Evolutionary conservation across 106 monocot genomes (phyloP).

Genomic region (Dendrobium catenatum): DNA sequence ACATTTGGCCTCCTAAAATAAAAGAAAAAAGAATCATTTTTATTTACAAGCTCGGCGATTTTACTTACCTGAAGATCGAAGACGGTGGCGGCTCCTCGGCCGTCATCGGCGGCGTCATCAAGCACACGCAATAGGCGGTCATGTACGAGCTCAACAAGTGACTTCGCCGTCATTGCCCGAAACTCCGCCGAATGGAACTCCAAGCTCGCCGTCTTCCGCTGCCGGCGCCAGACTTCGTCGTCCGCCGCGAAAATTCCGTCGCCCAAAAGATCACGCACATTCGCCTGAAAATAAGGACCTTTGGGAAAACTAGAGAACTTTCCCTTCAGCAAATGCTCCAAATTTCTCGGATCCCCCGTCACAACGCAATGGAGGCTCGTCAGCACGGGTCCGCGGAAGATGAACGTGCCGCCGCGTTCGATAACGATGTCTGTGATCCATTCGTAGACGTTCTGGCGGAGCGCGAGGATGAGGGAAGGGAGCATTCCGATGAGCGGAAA

Average conservation of each 20-base stretch:
- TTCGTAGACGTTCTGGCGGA: slow-evolving; percentile 69
- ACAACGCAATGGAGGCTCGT: slow-evolving; percentile 77
- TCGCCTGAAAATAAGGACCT: slow-evolving; percentile 63
- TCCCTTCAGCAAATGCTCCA: slow-evolving; percentile 87
- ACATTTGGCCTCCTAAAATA: too few species aligned
- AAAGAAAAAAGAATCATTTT: too few species aligned
- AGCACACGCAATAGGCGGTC: slow-evolving; percentile 62
- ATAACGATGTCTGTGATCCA: slow-evolving; percentile 71
- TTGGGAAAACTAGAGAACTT: slow-evolving; percentile 85
- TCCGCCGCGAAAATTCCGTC: slow-evolving; percentile 87
- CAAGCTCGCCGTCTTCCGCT: slow-evolving; percentile 67
- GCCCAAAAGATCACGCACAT: slow-evolving; percentile 62
- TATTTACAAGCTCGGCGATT: too few species aligned
- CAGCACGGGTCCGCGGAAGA: slow-evolving; percentile 62
- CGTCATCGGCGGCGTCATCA: slow-evolving; percentile 9
- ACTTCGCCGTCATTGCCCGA: slow-evolving; percentile 53
- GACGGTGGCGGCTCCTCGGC: not conserved
- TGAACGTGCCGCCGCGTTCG: slow-evolving; percentile 60
- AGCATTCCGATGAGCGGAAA: slow-evolving; percentile 91
- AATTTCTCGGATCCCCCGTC: slow-evolving; percentile 83
- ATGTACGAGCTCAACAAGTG: slow-evolving; percentile 75
- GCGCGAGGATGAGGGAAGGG: slow-evolving; percentile 63
- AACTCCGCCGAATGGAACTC: slow-evolving; percentile 94
- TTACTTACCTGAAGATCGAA: slow-evolving; percentile 58
- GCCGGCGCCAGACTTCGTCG: slow-evolving; percentile 71